Evolutionary conservation across 768 basidiomycete species (phyloP), one percentile per base, ranked within the genome.

Genomic region (Xerocomellus chrysenteron): DNA sequence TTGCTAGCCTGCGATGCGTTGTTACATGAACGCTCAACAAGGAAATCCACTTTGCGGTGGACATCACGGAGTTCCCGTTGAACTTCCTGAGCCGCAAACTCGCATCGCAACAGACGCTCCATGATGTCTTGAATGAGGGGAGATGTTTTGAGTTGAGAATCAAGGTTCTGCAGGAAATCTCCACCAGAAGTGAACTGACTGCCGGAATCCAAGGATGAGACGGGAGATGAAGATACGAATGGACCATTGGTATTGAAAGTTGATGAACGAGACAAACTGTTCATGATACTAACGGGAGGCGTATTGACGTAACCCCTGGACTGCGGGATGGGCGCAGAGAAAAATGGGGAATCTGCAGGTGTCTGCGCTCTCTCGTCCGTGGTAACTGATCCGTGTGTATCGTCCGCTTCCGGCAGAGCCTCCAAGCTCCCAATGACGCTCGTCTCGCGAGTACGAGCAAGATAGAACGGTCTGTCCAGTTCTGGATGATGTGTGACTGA

Each of bases 111-210:
- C 39, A 94, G 78, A 30, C 92, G 86, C 59, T 88, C 88, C 30
- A 92, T 72, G 51, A 93, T 78, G 56, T 92, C 90, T 52, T 85
- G 82, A 55, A 94, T 82, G 59, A 90, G 67, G 5, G 92, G 87
- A 5, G 90, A 92, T 2, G 82, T 75, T 70, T 83, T 89, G 64
- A 93, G 82, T 65, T 90, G 90, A 7, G 80, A 72, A 58, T 94
- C 92, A 35, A 93, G 84, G 59, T 69, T 80, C 46, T 73, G 74
- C 11, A 71, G 59, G 24, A 75, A 72, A 41, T 87, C 86, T 41
- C 71, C 64, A 56, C 75, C 76, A 14, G 79, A 71, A 19, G 82
- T 68, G 60, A 82, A 80, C 26, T 86, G 85, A 62, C 86, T 88
- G 50, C 80, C 84, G 12, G 90, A 92, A 68, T 85, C 87, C 62